Evolutionary conservation across 116 monocot species (phyloP), one percentile per base, ranked within the genome.

Genomic region (Papilionanthe hybrid): DNA sequence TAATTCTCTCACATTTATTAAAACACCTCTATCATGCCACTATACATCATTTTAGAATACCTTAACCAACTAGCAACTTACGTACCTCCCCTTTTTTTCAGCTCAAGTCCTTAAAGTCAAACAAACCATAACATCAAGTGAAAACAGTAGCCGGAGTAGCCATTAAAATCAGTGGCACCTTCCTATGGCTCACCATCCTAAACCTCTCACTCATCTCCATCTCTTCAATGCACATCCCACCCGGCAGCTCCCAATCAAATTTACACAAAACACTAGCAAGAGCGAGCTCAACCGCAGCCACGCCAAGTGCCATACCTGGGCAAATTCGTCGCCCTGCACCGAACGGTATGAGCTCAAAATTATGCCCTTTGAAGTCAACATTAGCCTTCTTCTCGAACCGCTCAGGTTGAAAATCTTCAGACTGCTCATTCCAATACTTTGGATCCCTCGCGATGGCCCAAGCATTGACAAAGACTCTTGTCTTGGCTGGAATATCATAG

Each of bases 161-260:
- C 19, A 72, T 9, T 17, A 72, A 12, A 72, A 20, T 42, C 19
- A 72, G 72, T 19, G 72, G 72, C 9, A 42, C 19, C 42, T 72
- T 72, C 18, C 19, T 72, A 20, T 30, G 72, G 19, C 32, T 42
- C 19, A 72, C 72, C 72, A 72, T 19, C 32, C 72, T 42, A 20
- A 72, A 72, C 42, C 19, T 10, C 42, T 78, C 78, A 0, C 42
- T 17, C 78, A 78, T 65, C 42, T 60, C 58, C 20, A 78, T 17
- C n/a, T 78, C 57, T 22, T 78, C 78, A 5, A 5, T 17, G 15
- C 19, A 6, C 30, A 60, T 63, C 19, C 57, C 56, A 18, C 3
- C 20, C n/a, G 78, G 78, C 56, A 78, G n/a, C 7, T 41, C n/a
- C 78, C 78, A 78, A 41, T 78, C 41, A 42, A 78, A 78, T 20